Evolutionary conservation across 2,329 filamentous ascomycete species (phyloP).

Genomic region (Grosmannia clavigera): DNA sequence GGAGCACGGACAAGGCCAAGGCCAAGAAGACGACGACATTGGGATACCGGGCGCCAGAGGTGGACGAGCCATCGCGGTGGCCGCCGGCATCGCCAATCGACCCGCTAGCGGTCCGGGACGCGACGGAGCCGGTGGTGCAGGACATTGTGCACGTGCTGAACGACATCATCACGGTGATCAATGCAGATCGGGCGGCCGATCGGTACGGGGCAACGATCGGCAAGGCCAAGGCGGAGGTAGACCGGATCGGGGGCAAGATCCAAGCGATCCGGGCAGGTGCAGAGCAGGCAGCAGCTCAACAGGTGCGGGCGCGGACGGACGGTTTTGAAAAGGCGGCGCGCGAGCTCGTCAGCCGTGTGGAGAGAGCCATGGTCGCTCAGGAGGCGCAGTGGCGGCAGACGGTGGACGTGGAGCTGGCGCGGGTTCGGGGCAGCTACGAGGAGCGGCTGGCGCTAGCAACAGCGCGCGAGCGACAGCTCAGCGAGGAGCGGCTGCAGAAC

Average conservation of each 20-base stretch:
- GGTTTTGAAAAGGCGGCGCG: slow-evolving; percentile 80
- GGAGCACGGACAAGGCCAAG: slow-evolving; percentile 2
- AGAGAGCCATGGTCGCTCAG: slow-evolving; percentile 68
- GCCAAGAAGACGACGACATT: slow-evolving; percentile 12
- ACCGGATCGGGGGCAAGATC: slow-evolving; percentile 69
- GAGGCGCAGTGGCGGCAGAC: slow-evolving; percentile 76
- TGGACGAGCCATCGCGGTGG: slow-evolving; percentile 52
- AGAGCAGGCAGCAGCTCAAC: slow-evolving; percentile 57
- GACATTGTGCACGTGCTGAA: slow-evolving; percentile 93
- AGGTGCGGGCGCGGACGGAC: slow-evolving; percentile 57
- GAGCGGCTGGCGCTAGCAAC: slow-evolving; percentile 68
- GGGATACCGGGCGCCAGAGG: slow-evolving; percentile 43
- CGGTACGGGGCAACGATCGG: slow-evolving; percentile 68
- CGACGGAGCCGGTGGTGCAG: slow-evolving; percentile 77
- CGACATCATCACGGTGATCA: slow-evolving; percentile 86
- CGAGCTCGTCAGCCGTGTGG: slow-evolving; percentile 79
- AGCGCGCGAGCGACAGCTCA: slow-evolving; percentile 65
- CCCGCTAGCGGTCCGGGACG: slow-evolving; percentile 60
- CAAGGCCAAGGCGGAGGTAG: slow-evolving; percentile 76
- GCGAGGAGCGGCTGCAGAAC: slow-evolving; percentile 74
- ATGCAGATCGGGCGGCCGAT: slow-evolving; percentile 66
- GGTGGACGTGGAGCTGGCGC: slow-evolving; percentile 75
- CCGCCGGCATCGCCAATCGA: slow-evolving; percentile 62
- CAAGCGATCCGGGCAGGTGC: slow-evolving; percentile 56
- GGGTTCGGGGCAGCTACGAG: slow-evolving; percentile 65